Evolutionary conservation across 208 protist genomes (phyloP), one percentile per base, ranked within the genome.

Genomic region (Herpetomonas samuelpessoai): DNA sequence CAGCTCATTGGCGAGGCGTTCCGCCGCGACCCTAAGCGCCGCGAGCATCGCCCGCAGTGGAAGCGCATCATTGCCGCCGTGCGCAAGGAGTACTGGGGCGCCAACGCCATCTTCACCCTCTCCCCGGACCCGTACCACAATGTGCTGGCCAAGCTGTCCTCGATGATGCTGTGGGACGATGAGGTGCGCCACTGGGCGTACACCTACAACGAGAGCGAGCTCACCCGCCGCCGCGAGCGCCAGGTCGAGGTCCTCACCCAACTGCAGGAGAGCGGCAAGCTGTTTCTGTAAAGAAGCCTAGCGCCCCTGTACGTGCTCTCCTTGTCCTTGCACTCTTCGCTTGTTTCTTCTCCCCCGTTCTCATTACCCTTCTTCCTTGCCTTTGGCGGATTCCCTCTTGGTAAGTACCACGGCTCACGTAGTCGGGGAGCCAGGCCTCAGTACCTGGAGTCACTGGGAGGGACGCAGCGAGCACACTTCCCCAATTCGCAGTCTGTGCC

Each of bases 101-200:
- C 86, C 4, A 83, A 78, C 52, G 81, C 86, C 1, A 86, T 91
- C 35, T 81, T 92, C 44, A 83, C 72, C 44, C 68, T 87, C 35
- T 81, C 85, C 1, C 79, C 85, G n/a, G 89, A 95, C 56, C 89
- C 89, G 21, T 95, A 95, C 66, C 75, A 91, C 29, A 71, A 72
- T 52, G 81, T 92, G 30, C 54, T 95, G 22, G 69, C 85, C 18
- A 91, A 87, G 68, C 57, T 95, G 48, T 91, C 83, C 10, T 92
- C 85, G 10, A 95, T 95, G 89, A 92, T 91, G 83, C 28, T 95
- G 51, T 95, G 89, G 86, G 79, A 80, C 41, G 59, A 76, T 19
- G 64, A 70, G 28, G 46, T 76, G 29, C 81, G 89, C 25, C 61
- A 78, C 54, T 92, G 76, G 84, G 19, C 57, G 21, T 92, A 93